Conservation (phyloP, 1,284 basidiomycete genomes). For the Rhizoctonia solani region DNA sequence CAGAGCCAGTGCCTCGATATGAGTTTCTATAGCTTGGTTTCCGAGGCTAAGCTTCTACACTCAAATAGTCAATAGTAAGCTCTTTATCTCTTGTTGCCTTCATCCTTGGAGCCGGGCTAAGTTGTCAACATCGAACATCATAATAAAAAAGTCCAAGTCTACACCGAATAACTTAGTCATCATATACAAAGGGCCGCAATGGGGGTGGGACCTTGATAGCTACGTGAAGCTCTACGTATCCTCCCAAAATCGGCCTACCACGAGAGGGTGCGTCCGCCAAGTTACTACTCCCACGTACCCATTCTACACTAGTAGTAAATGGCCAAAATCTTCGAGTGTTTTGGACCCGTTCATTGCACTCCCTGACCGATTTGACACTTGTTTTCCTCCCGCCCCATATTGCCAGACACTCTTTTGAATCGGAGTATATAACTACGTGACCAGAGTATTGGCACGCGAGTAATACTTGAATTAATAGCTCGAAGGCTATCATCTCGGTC, state of each 20-base stretch:
- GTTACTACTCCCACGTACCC: background rate
- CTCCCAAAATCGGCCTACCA: background rate
- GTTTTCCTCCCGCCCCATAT: background rate
- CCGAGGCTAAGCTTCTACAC: too few relatives aligned
- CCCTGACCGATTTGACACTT: constrained; percentile 1
- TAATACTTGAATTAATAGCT: constrained; percentile 13
- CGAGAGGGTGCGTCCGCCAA: constrained; percentile 11
- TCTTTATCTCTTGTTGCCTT: too few relatives aligned
- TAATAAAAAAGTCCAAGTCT: too few relatives aligned
- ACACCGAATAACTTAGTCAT: background rate
- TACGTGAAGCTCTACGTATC: background rate
- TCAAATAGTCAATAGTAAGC: too few relatives aligned
- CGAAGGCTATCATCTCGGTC: constrained; percentile 11
- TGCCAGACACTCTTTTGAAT: background rate
- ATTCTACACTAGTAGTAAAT: background rate
- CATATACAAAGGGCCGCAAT: background rate
- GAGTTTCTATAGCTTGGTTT: too few relatives aligned
- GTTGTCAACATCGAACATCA: too few relatives aligned
- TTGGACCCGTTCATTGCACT: background rate
- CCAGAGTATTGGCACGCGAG: constrained; percentile 4
- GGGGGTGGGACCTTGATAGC: background rate
- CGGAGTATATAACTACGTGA: background rate
- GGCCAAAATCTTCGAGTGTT: background rate
- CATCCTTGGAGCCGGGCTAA: too few relatives aligned
- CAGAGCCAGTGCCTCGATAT: too few relatives aligned